These are phyloP conservation scores for Penicillium egyptiacum DNA, from an alignment of 495 filamentous ascomycete genomes.

Conservation along the genomic window DNA sequence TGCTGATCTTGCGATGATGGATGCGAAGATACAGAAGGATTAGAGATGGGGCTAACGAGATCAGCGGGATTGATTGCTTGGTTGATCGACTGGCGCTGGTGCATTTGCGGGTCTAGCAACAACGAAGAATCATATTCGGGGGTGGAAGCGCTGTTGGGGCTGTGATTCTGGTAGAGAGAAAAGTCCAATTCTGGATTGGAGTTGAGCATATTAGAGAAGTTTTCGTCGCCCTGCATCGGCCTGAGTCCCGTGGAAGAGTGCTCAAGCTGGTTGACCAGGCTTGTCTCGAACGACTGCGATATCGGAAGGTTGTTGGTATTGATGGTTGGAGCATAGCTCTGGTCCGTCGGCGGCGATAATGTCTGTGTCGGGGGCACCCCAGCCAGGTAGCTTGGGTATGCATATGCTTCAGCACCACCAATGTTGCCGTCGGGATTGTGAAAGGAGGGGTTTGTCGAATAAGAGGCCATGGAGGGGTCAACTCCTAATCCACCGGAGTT, in stretches of 20 bases:
- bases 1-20: constrained; percentile 63
- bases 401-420: constrained; percentile 31
- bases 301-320: constrained; percentile 35
- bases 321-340: constrained; percentile 29
- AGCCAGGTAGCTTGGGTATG: constrained; percentile 35
- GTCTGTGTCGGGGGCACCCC: constrained; percentile 26
- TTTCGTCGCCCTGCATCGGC: constrained; percentile 36
- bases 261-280: constrained; percentile 39
- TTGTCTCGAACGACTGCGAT: constrained; percentile 43
- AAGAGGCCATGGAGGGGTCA: constrained; percentile 41
- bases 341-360: constrained; percentile 30
- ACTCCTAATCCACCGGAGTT: constrained; percentile 35
- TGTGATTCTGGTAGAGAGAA: constrained; percentile 40
- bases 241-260: constrained; percentile 23
- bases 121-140: constrained; percentile 42
- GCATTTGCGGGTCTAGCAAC: constrained; percentile 50
- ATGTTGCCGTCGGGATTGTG: constrained; percentile 24
- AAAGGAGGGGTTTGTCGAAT: constrained; percentile 30
- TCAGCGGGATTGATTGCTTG: constrained; percentile 61
- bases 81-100: constrained; percentile 38
- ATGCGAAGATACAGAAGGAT: constrained; percentile 67
- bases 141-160: constrained; percentile 32
- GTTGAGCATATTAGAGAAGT: constrained; percentile 43
- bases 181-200: constrained; percentile 43
- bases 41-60: constrained; percentile 70